Evolutionary conservation across 176 grass and related monocot species (phyloP), one percentile per base, ranked within the genome.

Genomic region (Chloris gayana): DNA sequence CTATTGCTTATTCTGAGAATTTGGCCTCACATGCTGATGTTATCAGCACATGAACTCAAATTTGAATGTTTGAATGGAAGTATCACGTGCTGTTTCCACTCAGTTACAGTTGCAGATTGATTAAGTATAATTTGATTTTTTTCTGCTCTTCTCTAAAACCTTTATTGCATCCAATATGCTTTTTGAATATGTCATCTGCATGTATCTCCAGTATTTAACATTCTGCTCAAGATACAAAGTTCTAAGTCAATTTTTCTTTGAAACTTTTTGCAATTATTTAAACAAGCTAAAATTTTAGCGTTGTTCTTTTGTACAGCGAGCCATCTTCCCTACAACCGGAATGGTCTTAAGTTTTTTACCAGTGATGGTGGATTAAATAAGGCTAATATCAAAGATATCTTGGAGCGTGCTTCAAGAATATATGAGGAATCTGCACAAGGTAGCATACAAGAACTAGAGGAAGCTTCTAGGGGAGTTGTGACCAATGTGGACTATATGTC

Each of bases 271-370:
- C 42, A 76, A 53, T 41, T 63, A 64, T 67, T 45, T 42, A 54
- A 31, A 25, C 56, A 65, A 34, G 22, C 72, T 78, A 73, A 83
- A 2, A 66, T 64, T 67, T 73, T 31, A 0, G 7, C 14, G 7
- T 26, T 80, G 13, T 70, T 83, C 34, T 85, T 88, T 14, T 89
- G 37, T 76, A 44, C 80, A 98, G 95, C 95, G n/a, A 98, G 95
- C 56, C 95, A 95, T 88, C 90, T 98, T 33, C 95, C 95, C 33
- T 98, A 93, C 80, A 98, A 98, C 68, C 88, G 95, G 73, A 98
- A 98, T 85, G 95, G 95, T 64, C 84, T 98, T 80, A 98, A 98
- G 72, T 98, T 98, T 85, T 98, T 98, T 89, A 98, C 92, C 49
- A 89, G 60, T 88, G 88, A 85, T 47, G 95, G 95, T 86, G 95